Base-by-base conservation (phyloP, 106 monocot genomes). In the Chionographis japonica region DNA sequence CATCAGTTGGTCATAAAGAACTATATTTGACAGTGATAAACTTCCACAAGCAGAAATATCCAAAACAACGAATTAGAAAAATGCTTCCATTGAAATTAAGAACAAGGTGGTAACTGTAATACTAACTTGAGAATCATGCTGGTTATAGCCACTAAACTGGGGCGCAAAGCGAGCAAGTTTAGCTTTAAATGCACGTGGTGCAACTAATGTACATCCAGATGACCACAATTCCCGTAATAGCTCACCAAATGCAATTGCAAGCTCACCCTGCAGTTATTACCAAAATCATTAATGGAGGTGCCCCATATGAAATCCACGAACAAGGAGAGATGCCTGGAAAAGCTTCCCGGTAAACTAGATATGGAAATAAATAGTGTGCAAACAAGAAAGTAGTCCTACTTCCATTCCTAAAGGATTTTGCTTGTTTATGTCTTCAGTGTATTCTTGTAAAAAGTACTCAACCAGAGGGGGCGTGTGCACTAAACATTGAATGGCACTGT, bases 401-500 rank as follows among this genome's bases (percentile, higher is more conserved):
- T 81, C 78, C 84, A 90, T 76, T 70, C 90, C 90, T 27, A 90
- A 80, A 52, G 86, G 90, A 74, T 90, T 90, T 12, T 78, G 51
- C 20, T 69, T 64, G 39, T 90, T 90, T 53, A 90, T 90, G 49
- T 90, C 84, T 50, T 20, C 61, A 11, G 54, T 68, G 69, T 81
- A 90, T 61, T 90, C 75, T 50, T 69, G 72, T 20, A 81, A 64
- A 63, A 90, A 90, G 56, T 81, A 90, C 9, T 87, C 84, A 67
- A 87, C 87, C 16, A 90, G 71, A 52, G 67, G 84, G n/a, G 75
- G 67, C 9, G 90, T 90, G 63, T 90, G 90, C 41, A 79, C 90
- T 70, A 90, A 75, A 53, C 90, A 90, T 61, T 90, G 90, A 58
- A 86, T 81, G 10, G 90, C 86, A 65, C 90, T 90, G 72, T 90